Evolutionary conservation across 164 flowering plant species (phyloP).

Genomic region (Annona squamosa): DNA sequence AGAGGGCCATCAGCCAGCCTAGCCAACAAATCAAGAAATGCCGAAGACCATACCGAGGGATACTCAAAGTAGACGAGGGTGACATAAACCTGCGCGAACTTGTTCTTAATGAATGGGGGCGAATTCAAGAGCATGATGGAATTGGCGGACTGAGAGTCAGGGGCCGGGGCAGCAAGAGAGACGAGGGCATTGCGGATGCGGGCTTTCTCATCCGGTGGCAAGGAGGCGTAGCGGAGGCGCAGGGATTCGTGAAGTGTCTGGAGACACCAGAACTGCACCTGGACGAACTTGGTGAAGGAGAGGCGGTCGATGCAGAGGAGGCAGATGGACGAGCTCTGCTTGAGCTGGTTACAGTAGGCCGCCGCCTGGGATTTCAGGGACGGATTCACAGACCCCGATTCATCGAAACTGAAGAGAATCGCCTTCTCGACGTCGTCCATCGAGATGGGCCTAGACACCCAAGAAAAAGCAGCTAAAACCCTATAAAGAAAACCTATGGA

Average conservation of each 20-base stretch:
- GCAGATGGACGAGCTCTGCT: constrained; percentile 48
- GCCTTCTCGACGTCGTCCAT: constrained; percentile 96
- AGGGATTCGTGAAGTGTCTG: constrained; percentile 75
- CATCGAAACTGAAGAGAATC: constrained; percentile 83
- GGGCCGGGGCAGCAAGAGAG: constrained; percentile 39
- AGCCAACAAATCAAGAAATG: constrained; percentile 67
- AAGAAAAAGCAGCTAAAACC: not conserved
- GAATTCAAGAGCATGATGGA: constrained; percentile 49
- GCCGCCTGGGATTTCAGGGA: constrained; percentile 60
- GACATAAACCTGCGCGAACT: constrained; percentile 87
- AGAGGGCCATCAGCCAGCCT: constrained; percentile 51
- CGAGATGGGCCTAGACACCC: constrained; percentile 5
- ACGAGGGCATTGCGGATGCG: constrained; percentile 55
- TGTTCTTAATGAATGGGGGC: constrained; percentile 75
- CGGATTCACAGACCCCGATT: constrained; percentile 66
- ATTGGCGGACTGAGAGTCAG: constrained; percentile 13
- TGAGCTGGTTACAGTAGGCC: constrained; percentile 54
- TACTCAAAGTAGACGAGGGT: constrained; percentile 78
- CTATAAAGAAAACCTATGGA: not conserved
- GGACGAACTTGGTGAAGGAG: constrained; percentile 38
- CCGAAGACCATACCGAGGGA: constrained; percentile 68
- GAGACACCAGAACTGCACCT: constrained; percentile 96
- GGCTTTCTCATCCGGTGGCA: constrained; percentile 55
- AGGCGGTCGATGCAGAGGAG: constrained; percentile 61
- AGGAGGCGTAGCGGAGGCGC: constrained; percentile 39